Percentiles rank a stretch among this genome's conserved stretches.
These are phyloP conservation scores for Macaranga tanarius DNA, from an alignment of 441 rosid species.

Conservation along the genomic window DNA sequence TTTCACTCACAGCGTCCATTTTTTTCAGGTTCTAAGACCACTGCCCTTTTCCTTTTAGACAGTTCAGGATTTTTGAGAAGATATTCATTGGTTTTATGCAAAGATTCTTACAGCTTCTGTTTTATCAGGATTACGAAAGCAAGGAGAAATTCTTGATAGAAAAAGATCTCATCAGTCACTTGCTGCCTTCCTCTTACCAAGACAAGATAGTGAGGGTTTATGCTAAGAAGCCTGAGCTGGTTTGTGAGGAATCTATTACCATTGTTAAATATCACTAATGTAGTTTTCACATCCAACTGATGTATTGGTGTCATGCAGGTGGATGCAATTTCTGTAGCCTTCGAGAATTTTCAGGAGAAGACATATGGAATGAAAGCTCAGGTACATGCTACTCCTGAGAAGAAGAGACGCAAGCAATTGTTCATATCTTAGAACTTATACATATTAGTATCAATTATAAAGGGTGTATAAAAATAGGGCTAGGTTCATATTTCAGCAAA, in stretches of 20 bases:
- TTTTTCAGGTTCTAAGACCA: slow-evolving; percentile 51
- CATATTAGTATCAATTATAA: neutral
- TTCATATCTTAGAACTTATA: neutral
- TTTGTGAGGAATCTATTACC: slow-evolving; percentile 20
- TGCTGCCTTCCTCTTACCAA: slow-evolving; percentile 56
- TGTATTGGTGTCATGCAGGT: slow-evolving; percentile 38
- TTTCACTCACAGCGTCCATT: slow-evolving; percentile 45
- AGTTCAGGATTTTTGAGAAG: too few species aligned
- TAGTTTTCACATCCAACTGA: neutral
- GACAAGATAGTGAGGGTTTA: slow-evolving; percentile 72
- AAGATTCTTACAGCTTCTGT: slow-evolving; percentile 12
- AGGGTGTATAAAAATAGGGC: neutral
- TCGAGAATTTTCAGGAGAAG: slow-evolving; percentile 52
- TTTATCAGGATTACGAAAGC: slow-evolving; percentile 52
- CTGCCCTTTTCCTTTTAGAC: neutral
- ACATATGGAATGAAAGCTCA: slow-evolving; percentile 49
- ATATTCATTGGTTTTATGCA: neutral
- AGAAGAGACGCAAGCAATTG: slow-evolving; percentile 32
- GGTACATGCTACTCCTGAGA: slow-evolving; percentile 60
- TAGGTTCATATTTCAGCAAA: slow-evolving; percentile 4
- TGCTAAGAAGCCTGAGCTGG: slow-evolving; percentile 69
- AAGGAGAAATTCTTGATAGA: slow-evolving; percentile 37
- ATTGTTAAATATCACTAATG: neutral
- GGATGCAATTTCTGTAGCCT: slow-evolving; percentile 52
- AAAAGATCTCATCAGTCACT: slow-evolving; percentile 53